Evolutionary conservation across 2,329 filamentous ascomycete species (phyloP).

Genomic region (Coniella lustricola): DNA sequence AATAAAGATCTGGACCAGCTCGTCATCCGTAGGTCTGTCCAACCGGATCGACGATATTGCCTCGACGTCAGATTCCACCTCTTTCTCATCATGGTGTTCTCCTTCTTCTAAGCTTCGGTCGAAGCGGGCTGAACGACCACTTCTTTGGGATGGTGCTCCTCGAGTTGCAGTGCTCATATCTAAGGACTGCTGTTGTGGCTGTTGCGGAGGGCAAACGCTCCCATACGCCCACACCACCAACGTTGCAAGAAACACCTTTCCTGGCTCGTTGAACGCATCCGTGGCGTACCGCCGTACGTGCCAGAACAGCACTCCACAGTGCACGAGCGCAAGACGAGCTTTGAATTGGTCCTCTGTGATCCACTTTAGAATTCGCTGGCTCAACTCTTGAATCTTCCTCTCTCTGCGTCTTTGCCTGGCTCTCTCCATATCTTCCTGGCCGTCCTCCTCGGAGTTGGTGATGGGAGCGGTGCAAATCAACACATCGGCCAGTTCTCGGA

Average conservation of each 20-base stretch:
- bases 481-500: slow-evolving; percentile 34
- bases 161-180: slow-evolving; percentile 8
- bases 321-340: slow-evolving; percentile 36
- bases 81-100: slow-evolving; percentile 8
- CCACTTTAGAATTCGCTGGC: slow-evolving; percentile 21
- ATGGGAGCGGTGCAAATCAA: no score
- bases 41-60: slow-evolving; percentile 39
- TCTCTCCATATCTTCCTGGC: no score
- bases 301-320: slow-evolving; percentile 39
- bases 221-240: slow-evolving; percentile 35
- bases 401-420: slow-evolving; percentile 19
- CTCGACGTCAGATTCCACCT: slow-evolving; percentile 5
- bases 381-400: slow-evolving; percentile 29
- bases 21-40: slow-evolving; percentile 47
- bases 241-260: slow-evolving; percentile 30
- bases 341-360: slow-evolving; percentile 30
- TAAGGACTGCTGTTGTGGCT: no score
- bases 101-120: no score
- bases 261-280: slow-evolving; percentile 32
- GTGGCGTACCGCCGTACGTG: slow-evolving; percentile 37
- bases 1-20: slow-evolving; percentile 48
- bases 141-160: no score
- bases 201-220: slow-evolving; percentile 7
- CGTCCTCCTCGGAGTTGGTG: no score
- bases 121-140: no score